These are phyloP conservation scores for Melastoma candidum DNA, from an alignment of 441 rosid species.

Conservation along the genomic window DNA sequence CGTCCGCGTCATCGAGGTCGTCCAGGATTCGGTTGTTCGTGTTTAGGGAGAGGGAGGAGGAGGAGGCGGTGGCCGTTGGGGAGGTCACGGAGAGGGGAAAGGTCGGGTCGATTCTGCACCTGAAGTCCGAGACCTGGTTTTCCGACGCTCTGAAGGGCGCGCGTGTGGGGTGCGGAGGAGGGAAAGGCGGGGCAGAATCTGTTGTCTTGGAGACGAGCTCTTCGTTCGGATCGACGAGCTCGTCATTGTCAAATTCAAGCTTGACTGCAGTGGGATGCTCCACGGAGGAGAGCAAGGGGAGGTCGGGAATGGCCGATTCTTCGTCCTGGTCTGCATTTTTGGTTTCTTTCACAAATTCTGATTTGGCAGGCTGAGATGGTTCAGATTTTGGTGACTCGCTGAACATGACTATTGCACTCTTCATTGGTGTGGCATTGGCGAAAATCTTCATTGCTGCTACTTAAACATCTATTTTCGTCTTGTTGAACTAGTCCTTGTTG, in stretches of 20 bases:
- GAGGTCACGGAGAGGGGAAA: too few species aligned
- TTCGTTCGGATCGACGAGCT: constrained; percentile 74
- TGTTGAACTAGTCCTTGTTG: too few species aligned
- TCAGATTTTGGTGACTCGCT: too few species aligned
- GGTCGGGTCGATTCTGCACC: constrained; percentile 21
- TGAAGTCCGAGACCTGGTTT: constrained; percentile 73
- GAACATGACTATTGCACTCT: too few species aligned
- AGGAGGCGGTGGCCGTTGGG: too few species aligned
- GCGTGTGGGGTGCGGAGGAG: constrained; percentile 21
- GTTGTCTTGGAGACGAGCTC: constrained; percentile 58
- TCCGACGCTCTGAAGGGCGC: constrained; percentile 53
- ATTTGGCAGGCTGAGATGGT: too few species aligned
- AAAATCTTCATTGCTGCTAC: too few species aligned
- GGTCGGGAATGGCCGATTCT: constrained; percentile 21
- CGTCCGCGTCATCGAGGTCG: constrained; percentile 21
- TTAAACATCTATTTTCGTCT: too few species aligned
- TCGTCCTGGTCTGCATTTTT: constrained; percentile 6
- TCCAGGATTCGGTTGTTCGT: constrained; percentile 57
- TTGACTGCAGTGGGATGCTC: constrained; percentile 38
- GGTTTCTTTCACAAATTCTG: too few species aligned
- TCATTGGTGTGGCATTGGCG: too few species aligned
- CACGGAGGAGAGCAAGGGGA: constrained; percentile 27
- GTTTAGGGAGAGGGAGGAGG: constrained; percentile 18
- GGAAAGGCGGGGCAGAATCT: constrained; percentile 41
- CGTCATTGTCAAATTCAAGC: constrained; percentile 49